A percentile compares a stretch with the other conserved stretches of the same genome.
These are phyloP conservation scores for Aegle marmelos DNA, from an alignment of 345 rosid genomes.

Conservation along the genomic window DNA sequence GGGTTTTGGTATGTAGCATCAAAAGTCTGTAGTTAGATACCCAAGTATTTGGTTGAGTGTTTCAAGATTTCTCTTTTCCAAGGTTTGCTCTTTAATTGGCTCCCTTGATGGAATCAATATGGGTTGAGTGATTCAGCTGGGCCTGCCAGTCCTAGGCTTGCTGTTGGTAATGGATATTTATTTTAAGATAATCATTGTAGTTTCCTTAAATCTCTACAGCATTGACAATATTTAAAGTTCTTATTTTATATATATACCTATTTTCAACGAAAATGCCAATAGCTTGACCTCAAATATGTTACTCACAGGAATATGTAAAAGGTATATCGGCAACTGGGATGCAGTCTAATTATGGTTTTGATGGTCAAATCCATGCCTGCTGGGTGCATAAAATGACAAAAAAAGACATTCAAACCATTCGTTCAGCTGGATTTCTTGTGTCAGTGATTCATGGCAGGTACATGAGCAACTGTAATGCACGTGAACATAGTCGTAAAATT, in stretches of 20 bases:
- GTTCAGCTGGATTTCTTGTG: constrained; percentile 78
- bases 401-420: constrained; percentile 59
- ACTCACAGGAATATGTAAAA: constrained; percentile 80
- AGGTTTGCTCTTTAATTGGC: background rate
- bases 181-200: background rate
- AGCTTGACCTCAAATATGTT: background rate
- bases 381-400: constrained; percentile 81
- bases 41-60: background rate
- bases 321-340: constrained; percentile 90
- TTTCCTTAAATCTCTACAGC: background rate
- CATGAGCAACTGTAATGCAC: background rate
- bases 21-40: background rate
- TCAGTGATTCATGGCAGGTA: constrained; percentile 98
- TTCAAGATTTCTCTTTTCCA: background rate
- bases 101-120: background rate
- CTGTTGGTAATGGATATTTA: background rate
- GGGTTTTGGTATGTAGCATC: background rate
- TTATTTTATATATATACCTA: background rate
- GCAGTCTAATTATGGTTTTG: constrained; percentile 83
- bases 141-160: background rate
- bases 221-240: background rate
- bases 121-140: background rate
- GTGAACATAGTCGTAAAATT: background rate
- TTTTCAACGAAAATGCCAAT: background rate
- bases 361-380: constrained; percentile 94